phyloP scores from a whole-genome alignment of 2,329 filamentous ascomycete species.

The Madurella fahalii region DNA sequence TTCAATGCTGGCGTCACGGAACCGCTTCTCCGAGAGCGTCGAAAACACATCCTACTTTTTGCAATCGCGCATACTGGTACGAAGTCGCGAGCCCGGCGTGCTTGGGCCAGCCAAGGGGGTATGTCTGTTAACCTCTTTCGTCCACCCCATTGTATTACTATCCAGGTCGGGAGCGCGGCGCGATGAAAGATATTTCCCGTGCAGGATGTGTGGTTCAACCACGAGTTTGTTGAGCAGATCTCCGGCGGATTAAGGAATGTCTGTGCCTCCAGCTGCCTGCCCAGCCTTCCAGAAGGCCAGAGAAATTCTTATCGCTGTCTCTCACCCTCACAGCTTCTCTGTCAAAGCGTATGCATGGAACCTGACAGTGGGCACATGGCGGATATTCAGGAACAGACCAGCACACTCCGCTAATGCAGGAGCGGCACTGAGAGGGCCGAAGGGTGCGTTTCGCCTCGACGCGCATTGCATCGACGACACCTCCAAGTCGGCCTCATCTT shows the following conservation, averaged over 20 bases:
- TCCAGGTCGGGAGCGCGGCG: too few species aligned
- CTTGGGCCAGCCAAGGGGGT: not conserved
- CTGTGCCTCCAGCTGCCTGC: not conserved
- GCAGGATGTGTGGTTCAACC: not conserved
- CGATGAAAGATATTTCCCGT: not conserved
- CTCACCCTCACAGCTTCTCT: not conserved
- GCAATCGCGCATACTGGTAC: too few species aligned
- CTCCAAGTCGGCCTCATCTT: not conserved
- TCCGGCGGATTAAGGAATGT: not conserved
- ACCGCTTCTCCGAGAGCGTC: conserved; percentile 16
- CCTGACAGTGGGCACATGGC: conserved; percentile 13
- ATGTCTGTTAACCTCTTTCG: not conserved
- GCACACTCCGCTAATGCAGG: conserved; percentile 23
- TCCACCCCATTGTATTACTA: not conserved
- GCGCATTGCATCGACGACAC: conserved; percentile 1
- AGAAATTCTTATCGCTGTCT: not conserved
- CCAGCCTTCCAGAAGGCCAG: conserved; percentile 14
- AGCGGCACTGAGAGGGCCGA: conserved; percentile 18
- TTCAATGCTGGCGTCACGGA: conserved; percentile 19
- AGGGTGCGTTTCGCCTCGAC: conserved; percentile 11
- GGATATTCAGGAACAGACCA: conserved; percentile 24
- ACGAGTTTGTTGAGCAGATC: not conserved
- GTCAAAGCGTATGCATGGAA: conserved; percentile 17
- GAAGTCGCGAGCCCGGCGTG: not conserved
- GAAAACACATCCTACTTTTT: not conserved